phyloP scores from a whole-genome alignment of 768 basidiomycete species.

The Lentinula guzmanii region DNA sequence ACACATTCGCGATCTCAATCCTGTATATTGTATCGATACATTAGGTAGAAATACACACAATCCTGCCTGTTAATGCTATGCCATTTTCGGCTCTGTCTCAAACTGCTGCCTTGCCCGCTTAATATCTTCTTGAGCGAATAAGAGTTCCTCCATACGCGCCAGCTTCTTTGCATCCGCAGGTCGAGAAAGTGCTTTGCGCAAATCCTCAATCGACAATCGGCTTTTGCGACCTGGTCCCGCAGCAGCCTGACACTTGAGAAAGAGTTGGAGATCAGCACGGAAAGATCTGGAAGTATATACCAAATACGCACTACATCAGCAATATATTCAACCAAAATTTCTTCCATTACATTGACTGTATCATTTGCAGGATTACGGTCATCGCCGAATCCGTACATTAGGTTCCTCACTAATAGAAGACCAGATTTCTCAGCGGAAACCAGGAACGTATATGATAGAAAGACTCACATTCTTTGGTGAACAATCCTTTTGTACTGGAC shows the following conservation, averaged over 20 bases:
- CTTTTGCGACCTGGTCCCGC: conserved; percentile 64
- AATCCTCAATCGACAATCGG: conserved; percentile 81
- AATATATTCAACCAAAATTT: conserved; percentile 33
- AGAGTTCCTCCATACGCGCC: conserved; percentile 84
- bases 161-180: conserved; percentile 91
- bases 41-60: neutral
- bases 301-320: conserved; percentile 70
- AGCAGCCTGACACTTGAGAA: conserved; percentile 62
- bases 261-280: conserved; percentile 5
- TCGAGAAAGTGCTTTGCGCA: conserved; percentile 71
- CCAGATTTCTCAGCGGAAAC: neutral
- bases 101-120: conserved; percentile 83
- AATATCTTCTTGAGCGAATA: conserved; percentile 94
- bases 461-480: conserved; percentile 73
- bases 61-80: neutral
- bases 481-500: conserved; percentile 67
- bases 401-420: conserved; percentile 53
- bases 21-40: neutral
- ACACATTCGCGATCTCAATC: neutral
- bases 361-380: conserved; percentile 84
- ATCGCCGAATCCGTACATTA: conserved; percentile 95
- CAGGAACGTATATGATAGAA: conserved; percentile 10
- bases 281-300: conserved; percentile 1
- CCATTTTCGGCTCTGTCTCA: conserved; percentile 22
- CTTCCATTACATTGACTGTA: conserved; percentile 30